Percentiles rank a stretch among this genome's conserved stretches.
Conservation (phyloP, 768 basidiomycete genomes). For the Antrodiella citrinella region DNA sequence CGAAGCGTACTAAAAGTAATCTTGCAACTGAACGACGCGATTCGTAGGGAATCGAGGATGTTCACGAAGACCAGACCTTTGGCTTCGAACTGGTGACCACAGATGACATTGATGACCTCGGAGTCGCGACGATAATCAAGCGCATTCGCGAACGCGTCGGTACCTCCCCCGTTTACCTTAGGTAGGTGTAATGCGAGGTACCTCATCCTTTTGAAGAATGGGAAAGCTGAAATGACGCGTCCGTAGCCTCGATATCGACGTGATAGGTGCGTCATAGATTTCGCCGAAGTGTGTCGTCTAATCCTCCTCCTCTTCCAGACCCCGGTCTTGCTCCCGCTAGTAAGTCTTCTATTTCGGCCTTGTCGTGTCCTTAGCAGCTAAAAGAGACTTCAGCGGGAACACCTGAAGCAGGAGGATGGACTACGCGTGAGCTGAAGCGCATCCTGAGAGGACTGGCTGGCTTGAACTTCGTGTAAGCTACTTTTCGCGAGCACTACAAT, state of each 20-base stretch:
- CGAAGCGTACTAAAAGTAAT: background rate
- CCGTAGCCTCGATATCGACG: slow-evolving; percentile 70
- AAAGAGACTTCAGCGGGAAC: slow-evolving; percentile 71
- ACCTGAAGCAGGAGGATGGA: slow-evolving; percentile 82
- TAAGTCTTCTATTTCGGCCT: slow-evolving; percentile 26
- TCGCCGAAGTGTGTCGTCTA: background rate
- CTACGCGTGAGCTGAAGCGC: slow-evolving; percentile 72
- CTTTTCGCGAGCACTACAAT: background rate
- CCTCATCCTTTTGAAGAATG: background rate
- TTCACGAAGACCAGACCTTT: slow-evolving; percentile 60
- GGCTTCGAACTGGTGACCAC: slow-evolving; percentile 77
- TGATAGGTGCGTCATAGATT: slow-evolving; percentile 43
- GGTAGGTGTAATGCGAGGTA: slow-evolving; percentile 21
- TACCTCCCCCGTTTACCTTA: slow-evolving; percentile 67
- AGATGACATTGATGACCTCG: slow-evolving; percentile 79
- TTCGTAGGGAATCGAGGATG: slow-evolving; percentile 54
- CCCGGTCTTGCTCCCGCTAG: slow-evolving; percentile 75
- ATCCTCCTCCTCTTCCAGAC: slow-evolving; percentile 32
- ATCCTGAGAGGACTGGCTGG: slow-evolving; percentile 74
- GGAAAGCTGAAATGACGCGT: background rate
- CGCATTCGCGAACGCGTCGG: slow-evolving; percentile 70
- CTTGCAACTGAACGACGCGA: no score
- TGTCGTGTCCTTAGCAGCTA: background rate
- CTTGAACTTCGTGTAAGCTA: slow-evolving; percentile 67
- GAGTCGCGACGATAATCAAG: slow-evolving; percentile 58